Evolutionary conservation across 1,284 basidiomycete genomes (phyloP).

Genomic region (Malassezia dermatis): DNA sequence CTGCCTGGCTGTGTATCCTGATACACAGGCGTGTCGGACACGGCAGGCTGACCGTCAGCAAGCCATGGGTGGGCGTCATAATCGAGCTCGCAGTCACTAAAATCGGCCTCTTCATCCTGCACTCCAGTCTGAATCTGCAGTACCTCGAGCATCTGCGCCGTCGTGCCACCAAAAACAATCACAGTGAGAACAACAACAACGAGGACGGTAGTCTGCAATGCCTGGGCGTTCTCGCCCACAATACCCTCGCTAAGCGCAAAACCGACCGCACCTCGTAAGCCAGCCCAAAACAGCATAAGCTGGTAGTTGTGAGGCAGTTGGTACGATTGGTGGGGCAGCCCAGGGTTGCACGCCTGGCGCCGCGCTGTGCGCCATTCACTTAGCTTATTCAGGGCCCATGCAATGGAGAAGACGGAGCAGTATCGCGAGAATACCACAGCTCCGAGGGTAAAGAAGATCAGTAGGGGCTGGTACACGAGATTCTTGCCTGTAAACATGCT

Average conservation of each 20-base stretch:
- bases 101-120: conserved; percentile 68
- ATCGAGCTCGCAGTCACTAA: conserved; percentile 41
- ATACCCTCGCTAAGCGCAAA: conserved; percentile 93
- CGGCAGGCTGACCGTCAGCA: background rate
- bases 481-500: conserved; percentile 82
- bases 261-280: conserved; percentile 86
- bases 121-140: conserved; percentile 92
- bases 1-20: background rate
- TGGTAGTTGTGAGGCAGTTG: conserved; percentile 40
- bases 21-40: background rate
- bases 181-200: conserved; percentile 93
- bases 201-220: conserved; percentile 82
- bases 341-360: conserved; percentile 19
- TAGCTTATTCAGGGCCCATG: conserved; percentile 78
- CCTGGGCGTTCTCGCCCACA: conserved; percentile 78
- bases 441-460: conserved; percentile 59
- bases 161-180: conserved; percentile 89
- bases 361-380: conserved; percentile 71
- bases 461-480: conserved; percentile 86
- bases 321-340: conserved; percentile 16
- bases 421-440: conserved; percentile 90
- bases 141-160: conserved; percentile 89
- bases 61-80: background rate
- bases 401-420: conserved; percentile 91
- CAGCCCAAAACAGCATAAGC: conserved; percentile 84